Evolutionary conservation across 2,329 filamentous ascomycete species (phyloP).

Genomic region (Cercospora sp.): DNA sequence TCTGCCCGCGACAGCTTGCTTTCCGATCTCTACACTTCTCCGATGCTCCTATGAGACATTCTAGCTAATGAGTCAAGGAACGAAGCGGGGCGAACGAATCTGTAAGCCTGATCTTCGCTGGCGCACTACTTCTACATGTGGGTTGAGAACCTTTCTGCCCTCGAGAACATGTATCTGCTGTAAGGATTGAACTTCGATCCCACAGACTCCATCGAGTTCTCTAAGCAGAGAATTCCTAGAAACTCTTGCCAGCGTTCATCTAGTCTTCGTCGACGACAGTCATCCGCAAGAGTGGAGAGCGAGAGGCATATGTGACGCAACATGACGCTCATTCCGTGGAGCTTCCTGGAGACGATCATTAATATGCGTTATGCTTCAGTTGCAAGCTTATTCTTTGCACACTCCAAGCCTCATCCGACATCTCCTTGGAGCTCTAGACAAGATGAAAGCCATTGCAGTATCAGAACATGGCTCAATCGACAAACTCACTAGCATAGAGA

Average conservation of each 20-base stretch:
- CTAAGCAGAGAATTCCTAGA: background rate
- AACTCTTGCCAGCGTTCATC: background rate
- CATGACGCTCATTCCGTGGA: background rate
- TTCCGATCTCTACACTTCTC: background rate
- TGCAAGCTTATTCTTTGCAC: background rate
- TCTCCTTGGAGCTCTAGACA: background rate
- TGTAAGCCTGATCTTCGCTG: background rate
- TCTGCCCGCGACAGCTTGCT: background rate
- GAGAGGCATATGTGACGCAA: background rate
- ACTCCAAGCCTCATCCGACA: background rate
- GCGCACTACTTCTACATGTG: background rate
- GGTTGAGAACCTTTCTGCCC: background rate
- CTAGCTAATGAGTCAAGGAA: background rate
- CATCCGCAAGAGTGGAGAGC: background rate
- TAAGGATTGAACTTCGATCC: background rate
- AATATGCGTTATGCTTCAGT: background rate
- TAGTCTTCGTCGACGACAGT: background rate
- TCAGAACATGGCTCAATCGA: conserved; percentile 34
- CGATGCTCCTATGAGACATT: background rate
- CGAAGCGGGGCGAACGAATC: background rate
- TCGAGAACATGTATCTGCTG: background rate
- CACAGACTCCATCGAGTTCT: background rate
- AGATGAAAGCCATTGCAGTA: conserved; percentile 40
- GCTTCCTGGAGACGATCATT: background rate
- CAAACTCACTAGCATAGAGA: conserved; percentile 32